Evolutionary conservation across 2,329 filamentous ascomycete species (phyloP), one percentile per base, ranked within the genome.

Genomic region (Pseudogymnoascus sp.): DNA sequence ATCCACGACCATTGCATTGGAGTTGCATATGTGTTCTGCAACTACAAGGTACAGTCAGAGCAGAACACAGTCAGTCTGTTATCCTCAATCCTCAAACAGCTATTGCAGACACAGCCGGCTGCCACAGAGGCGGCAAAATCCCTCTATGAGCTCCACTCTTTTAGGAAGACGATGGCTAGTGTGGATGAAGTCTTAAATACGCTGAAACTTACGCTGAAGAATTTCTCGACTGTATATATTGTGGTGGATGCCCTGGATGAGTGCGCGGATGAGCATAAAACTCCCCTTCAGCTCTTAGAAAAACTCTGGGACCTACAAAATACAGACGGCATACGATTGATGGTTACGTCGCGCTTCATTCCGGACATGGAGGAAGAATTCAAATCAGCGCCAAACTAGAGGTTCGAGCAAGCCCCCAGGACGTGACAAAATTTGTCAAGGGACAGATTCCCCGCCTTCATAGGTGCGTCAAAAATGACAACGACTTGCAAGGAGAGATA

Each of bases 311-410:
- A 53, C 21, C 21, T 53, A n/a, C 47, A 53, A n/a, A 53, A 53
- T 15, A 6, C 13, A 9, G 4, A 5, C 4, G 28, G 23, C 9
- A 15, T 53, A 53, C 47, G n/a, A 15, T 21, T 53, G 13, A 23
- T 53, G 21, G 13, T 23, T 53, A 53, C 47, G 2, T 53, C 47
- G 13, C 47, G 47, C 13, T 31, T 80, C 76, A 64, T 80, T 80
- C 64, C 85, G 83, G 23, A 84, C 78, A 61, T 84, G 81, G 15
- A 83, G 78, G 68, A 87, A 86, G 70, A 86, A 86, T 4, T 72
- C 69, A 9, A 81, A 26, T 23, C 3, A 11, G 47, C 47, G 11
- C 28, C 19, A 26, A 31, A 26, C 11, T 53, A 8, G 47, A 53
- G 28, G 28, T 53, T 31, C 47, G 47, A 26, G 47, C 47, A 31